Evolutionary conservation across 106 monocot species (phyloP).

Genomic region (Acorus gramineus): DNA sequence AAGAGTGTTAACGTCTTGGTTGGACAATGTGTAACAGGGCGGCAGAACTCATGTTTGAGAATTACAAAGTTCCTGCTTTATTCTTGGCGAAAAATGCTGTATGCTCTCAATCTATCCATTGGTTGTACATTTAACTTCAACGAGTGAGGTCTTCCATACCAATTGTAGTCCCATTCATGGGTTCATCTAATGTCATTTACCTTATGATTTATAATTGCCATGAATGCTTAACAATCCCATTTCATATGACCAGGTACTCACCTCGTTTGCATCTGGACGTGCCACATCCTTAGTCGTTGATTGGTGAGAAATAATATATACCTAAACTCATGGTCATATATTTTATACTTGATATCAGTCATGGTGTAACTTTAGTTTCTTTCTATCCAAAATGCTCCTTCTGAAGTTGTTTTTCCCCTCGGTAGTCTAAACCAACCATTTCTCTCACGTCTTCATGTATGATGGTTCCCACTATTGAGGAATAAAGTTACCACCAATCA

Average conservation of each 20-base stretch:
- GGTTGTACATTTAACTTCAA: not conserved
- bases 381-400: no score
- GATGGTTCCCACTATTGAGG: no score
- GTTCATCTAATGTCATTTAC: not conserved
- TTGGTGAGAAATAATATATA: conserved; percentile 29
- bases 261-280: conserved; percentile 97
- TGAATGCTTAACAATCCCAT: not conserved
- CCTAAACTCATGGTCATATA: conserved; percentile 2
- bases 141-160: not conserved
- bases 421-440: no score
- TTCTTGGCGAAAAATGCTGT: conserved; percentile 99
- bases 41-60: conserved; percentile 95
- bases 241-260: conserved; percentile 58
- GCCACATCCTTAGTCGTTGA: conserved; percentile 96
- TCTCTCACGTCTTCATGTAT: no score
- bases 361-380: no score
- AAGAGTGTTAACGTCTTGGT: no score
- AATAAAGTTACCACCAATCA: no score
- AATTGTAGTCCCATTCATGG: not conserved
- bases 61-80: conserved; percentile 91
- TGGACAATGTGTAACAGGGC: conserved; percentile 36
- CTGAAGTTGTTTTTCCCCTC: no score
- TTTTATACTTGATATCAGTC: no score
- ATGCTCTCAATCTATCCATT: conserved; percentile 14
- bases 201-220: no score